Evolutionary conservation across 495 filamentous ascomycete species (phyloP).

Genomic region (Aspergillus homomorphus): DNA sequence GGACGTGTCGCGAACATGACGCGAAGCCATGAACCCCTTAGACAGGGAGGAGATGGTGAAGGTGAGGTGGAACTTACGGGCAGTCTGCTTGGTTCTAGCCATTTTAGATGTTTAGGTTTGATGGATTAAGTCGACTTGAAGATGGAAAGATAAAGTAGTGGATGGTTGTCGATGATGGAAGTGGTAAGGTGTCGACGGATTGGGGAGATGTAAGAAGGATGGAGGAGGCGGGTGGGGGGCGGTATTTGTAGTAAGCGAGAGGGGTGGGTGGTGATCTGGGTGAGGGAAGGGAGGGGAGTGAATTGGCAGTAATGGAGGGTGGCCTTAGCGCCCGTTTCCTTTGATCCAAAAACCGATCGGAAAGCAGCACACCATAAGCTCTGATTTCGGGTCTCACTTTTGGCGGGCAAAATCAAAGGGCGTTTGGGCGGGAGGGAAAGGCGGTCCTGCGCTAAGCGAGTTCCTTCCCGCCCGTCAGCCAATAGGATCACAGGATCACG

Average conservation of each 20-base stretch:
- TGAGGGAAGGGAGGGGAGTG: neutral
- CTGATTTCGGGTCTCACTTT: slow-evolving; percentile 32
- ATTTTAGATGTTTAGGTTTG: slow-evolving; percentile 58
- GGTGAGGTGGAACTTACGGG: slow-evolving; percentile 63
- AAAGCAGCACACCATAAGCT: slow-evolving; percentile 39
- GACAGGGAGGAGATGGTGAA: slow-evolving; percentile 16
- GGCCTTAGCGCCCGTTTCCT: slow-evolving; percentile 24
- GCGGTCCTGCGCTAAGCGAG: slow-evolving; percentile 40
- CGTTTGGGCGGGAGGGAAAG: slow-evolving; percentile 15
- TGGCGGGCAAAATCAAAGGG: slow-evolving; percentile 32
- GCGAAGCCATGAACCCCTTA: slow-evolving; percentile 12
- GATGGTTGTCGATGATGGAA: slow-evolving; percentile 40
- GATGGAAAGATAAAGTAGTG: slow-evolving; percentile 49
- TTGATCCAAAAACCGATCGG: slow-evolving; percentile 37
- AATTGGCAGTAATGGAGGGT: slow-evolving; percentile 21
- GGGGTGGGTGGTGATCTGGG: slow-evolving; percentile 43
- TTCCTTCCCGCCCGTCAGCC: slow-evolving; percentile 20
- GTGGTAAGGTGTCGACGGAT: slow-evolving; percentile 24
- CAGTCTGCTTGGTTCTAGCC: slow-evolving; percentile 99
- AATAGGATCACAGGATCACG: slow-evolving; percentile 45
- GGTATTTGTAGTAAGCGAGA: slow-evolving; percentile 49
- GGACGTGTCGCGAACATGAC: slow-evolving; percentile 27
- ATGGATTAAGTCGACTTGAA: slow-evolving; percentile 45
- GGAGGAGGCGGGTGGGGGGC: slow-evolving; percentile 48
- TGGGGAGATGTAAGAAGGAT: slow-evolving; percentile 47